A percentile compares a stretch with the other conserved stretches of the same genome.
These are phyloP conservation scores for Vachellia collinsii DNA, from an alignment of 306 rosid genomes.

Conservation along the genomic window DNA sequence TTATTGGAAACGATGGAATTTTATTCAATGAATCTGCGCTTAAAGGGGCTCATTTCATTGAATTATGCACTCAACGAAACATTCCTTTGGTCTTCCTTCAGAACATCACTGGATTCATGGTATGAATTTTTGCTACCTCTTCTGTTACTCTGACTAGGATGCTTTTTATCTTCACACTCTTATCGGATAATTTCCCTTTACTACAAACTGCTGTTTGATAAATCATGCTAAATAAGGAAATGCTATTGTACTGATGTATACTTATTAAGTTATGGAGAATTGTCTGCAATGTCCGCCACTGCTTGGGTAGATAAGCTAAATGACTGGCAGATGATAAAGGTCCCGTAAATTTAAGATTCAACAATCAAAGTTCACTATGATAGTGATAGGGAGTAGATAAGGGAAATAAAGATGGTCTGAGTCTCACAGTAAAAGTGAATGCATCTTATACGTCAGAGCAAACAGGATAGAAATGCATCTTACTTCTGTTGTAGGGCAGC, in stretches of 20 bases:
- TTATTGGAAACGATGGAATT: constrained; percentile 93
- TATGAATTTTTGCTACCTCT: constrained; percentile 41
- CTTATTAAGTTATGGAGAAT: neutral
- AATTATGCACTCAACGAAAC: constrained; percentile 79
- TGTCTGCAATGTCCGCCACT: neutral
- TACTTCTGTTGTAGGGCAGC: neutral
- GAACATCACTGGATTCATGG: constrained; percentile 98
- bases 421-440: constrained; percentile 23
- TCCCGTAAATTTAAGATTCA: constrained; percentile 7
- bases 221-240: neutral
- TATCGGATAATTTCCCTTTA: constrained; percentile 18
- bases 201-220: neutral
- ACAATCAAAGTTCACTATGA: constrained; percentile 21
- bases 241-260: constrained; percentile 6
- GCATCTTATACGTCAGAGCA: constrained; percentile 14
- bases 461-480: neutral
- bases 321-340: neutral
- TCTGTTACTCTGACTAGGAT: constrained; percentile 26
- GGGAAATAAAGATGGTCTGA: constrained; percentile 17
- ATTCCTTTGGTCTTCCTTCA: constrained; percentile 96
- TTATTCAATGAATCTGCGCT: constrained; percentile 91
- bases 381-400: constrained; percentile 7
- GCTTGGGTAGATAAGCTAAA: neutral
- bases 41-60: constrained; percentile 96
- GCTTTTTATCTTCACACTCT: constrained; percentile 7